Percentiles rank a stretch among this genome's conserved stretches.
Conservation (phyloP, 2,329 filamentous ascomycete species). For the Lojkania enalia region DNA sequence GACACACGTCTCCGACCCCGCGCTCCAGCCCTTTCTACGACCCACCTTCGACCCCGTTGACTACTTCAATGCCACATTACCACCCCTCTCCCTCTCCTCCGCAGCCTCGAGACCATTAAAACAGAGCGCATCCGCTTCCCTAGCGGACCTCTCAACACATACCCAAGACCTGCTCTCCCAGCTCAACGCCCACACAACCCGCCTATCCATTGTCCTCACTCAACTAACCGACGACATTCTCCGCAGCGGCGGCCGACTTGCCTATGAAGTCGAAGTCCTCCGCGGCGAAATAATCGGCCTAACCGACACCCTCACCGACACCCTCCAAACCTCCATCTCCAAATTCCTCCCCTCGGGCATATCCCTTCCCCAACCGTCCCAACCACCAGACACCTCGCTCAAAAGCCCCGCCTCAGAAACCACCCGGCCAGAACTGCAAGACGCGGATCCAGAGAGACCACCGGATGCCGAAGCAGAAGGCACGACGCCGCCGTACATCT, state of each 20-base stretch:
- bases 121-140: constrained; percentile 55
- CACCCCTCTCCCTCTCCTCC: constrained; percentile 62
- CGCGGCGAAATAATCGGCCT: constrained; percentile 85
- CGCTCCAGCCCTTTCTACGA: constrained; percentile 74
- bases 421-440: background rate
- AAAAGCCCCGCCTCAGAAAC: background rate
- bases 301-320: constrained; percentile 75
- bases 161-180: constrained; percentile 84
- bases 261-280: constrained; percentile 92
- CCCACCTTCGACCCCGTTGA: constrained; percentile 79
- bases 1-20: constrained; percentile 69
- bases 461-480: constrained; percentile 5
- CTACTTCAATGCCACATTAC: constrained; percentile 80
- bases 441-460: constrained; percentile 6
- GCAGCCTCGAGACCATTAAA: constrained; percentile 44
- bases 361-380: constrained; percentile 11
- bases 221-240: constrained; percentile 94
- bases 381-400: background rate
- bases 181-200: constrained; percentile 83
- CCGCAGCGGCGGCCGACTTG: constrained; percentile 80
- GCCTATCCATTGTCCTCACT: constrained; percentile 79
- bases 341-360: constrained; percentile 66
- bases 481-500: constrained; percentile 60
- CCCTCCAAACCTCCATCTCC: constrained; percentile 69
- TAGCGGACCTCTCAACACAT: constrained; percentile 78